Evolutionary conservation across 495 filamentous ascomycete genomes (phyloP).

Genomic region (Trichoderma reesei): DNA sequence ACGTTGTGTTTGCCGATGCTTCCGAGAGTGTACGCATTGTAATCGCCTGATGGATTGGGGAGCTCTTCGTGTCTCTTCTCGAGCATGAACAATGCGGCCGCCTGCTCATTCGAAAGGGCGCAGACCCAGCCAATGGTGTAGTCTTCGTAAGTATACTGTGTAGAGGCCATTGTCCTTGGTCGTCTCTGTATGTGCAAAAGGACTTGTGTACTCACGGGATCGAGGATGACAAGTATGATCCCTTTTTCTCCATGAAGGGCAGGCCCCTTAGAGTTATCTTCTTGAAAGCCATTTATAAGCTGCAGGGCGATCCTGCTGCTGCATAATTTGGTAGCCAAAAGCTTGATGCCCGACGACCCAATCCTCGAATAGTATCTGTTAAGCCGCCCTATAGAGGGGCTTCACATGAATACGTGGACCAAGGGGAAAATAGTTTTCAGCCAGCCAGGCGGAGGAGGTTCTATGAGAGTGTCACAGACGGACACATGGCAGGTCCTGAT

Average conservation of each 20-base stretch:
- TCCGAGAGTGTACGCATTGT: slow-evolving; percentile 24
- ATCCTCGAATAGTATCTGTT: too few species aligned
- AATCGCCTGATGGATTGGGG: background rate
- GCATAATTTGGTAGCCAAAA: background rate
- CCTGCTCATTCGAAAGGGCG: background rate
- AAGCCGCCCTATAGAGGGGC: background rate
- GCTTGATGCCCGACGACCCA: too few species aligned
- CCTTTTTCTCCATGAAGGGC: background rate
- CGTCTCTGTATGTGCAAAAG: background rate
- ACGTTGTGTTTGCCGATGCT: slow-evolving; percentile 28
- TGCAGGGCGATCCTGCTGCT: background rate
- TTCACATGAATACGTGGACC: background rate
- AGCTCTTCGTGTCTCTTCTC: background rate
- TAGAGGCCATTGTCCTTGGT: background rate
- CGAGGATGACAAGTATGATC: background rate
- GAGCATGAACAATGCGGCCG: background rate
- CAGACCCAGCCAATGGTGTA: slow-evolving; percentile 6
- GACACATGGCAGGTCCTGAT: background rate
- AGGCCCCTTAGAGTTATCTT: background rate
- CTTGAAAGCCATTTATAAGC: background rate
- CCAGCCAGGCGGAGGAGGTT: background rate
- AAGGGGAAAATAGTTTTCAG: background rate
- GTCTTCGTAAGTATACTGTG: background rate
- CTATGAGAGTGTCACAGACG: background rate
- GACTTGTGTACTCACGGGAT: background rate